Evolutionary conservation across 1,284 basidiomycete genomes (phyloP).

Genomic region (Crepidotus sp.): DNA sequence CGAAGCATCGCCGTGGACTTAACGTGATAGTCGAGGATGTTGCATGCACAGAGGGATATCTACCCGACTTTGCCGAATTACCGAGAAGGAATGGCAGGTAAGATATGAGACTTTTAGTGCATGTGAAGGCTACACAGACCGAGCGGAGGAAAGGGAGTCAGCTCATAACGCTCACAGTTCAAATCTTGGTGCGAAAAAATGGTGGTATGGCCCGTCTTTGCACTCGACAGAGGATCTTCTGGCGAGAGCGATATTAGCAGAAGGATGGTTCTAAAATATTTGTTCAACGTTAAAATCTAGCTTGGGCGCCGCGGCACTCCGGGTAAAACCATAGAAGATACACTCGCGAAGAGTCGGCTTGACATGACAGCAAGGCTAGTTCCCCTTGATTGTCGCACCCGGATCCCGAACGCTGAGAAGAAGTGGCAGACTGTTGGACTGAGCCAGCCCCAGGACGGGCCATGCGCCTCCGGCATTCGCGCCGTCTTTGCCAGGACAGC

Average conservation of each 20-base stretch:
- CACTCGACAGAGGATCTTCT: background rate
- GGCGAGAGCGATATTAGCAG: background rate
- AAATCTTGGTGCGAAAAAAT: background rate
- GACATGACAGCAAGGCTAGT: slow-evolving; percentile 15
- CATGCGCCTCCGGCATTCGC: slow-evolving; percentile 3
- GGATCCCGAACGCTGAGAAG: background rate
- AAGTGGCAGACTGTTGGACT: background rate
- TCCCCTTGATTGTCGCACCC: slow-evolving; percentile 4
- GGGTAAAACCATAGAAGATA: slow-evolving; percentile 4
- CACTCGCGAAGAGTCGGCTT: slow-evolving; percentile 13
- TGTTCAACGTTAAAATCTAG: background rate
- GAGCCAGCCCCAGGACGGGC: background rate
- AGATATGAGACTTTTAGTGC: slow-evolving; percentile 7
- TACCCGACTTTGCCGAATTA: slow-evolving; percentile 3
- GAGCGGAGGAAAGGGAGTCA: background rate
- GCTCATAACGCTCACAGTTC: background rate
- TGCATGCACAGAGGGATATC: slow-evolving; percentile 1
- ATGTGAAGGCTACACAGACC: background rate
- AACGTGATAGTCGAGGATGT: background rate
- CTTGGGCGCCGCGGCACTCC: slow-evolving; percentile 9
- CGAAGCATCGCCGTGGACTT: slow-evolving; percentile 10
- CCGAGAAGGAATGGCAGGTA: slow-evolving; percentile 6
- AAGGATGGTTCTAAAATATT: background rate
- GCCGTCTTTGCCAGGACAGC: background rate
- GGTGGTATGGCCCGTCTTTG: too few species aligned